phyloP scores from a whole-genome alignment of 345 rosid genomes.

The Heritiera littoralis region DNA sequence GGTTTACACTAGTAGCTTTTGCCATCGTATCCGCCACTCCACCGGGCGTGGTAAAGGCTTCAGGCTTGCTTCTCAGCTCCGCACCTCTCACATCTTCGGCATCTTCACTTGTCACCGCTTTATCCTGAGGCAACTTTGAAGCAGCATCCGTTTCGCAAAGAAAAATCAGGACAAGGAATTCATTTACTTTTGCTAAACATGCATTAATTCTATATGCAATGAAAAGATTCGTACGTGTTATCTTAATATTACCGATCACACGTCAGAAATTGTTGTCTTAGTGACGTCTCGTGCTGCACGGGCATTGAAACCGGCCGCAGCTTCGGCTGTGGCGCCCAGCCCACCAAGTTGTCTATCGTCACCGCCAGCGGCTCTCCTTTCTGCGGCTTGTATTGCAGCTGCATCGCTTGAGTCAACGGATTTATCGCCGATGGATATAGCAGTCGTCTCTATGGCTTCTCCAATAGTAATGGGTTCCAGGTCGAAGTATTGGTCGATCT shows the following conservation, averaged over 20 bases:
- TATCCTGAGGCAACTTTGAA: constrained; percentile 42
- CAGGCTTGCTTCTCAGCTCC: constrained; percentile 42
- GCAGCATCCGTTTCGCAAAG: background rate
- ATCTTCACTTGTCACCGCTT: constrained; percentile 49
- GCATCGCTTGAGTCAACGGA: too few relatives aligned
- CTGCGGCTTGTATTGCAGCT: too few relatives aligned
- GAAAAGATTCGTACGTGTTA: background rate
- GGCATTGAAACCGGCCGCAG: too few relatives aligned
- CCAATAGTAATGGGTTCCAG: too few relatives aligned
- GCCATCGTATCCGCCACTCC: constrained; percentile 56
- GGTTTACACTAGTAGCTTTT: constrained; percentile 51
- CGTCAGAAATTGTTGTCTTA: background rate
- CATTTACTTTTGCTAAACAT: background rate
- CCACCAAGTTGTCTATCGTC: too few relatives aligned
- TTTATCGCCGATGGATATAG: too few relatives aligned
- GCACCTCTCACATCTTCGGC: constrained; percentile 50
- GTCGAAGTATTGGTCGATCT: too few relatives aligned
- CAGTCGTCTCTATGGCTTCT: too few relatives aligned
- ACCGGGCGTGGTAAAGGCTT: constrained; percentile 45
- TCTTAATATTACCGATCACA: background rate
- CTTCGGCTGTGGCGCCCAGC: too few relatives aligned
- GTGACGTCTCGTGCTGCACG: too few relatives aligned
- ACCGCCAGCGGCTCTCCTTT: too few relatives aligned
- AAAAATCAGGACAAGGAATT: background rate
- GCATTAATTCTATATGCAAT: background rate